These are phyloP conservation scores for Dioszegia crocea DNA, from an alignment of 768 basidiomycete species.

Conservation along the genomic window DNA sequence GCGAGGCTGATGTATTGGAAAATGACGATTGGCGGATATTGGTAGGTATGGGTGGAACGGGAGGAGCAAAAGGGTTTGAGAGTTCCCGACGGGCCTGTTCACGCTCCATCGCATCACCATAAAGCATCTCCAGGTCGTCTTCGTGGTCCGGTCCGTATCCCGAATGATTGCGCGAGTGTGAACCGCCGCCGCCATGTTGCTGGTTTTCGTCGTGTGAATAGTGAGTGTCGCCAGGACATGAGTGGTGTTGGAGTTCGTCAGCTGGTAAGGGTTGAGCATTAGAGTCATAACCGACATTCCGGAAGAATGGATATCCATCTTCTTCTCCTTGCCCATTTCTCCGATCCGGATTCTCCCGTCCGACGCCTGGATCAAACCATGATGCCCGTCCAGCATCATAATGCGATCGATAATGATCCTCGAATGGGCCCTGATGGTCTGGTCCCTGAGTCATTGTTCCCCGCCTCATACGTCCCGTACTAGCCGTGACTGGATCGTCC, in stretches of 20 bases:
- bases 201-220: no score
- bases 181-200: no score
- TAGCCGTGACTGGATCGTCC: constrained; percentile 5
- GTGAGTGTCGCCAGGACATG: no score
- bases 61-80: constrained; percentile 2
- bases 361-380: not conserved
- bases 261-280: not conserved
- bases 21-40: not conserved
- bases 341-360: no score
- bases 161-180: no score
- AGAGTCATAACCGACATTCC: not conserved
- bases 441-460: not conserved
- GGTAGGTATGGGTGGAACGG: constrained; percentile 4
- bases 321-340: not conserved
- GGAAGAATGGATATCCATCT: not conserved
- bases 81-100: constrained; percentile 2
- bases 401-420: constrained; percentile 1
- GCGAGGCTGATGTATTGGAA: not conserved
- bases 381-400: constrained; percentile 1
- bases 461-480: not conserved
- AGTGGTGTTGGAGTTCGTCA: no score
- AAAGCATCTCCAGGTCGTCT: not conserved
- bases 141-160: no score
- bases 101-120: not conserved
- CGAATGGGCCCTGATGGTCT: not conserved